Evolutionary conservation across 805 yeast species (phyloP).

Genomic region (Teunomyces kruisii): DNA sequence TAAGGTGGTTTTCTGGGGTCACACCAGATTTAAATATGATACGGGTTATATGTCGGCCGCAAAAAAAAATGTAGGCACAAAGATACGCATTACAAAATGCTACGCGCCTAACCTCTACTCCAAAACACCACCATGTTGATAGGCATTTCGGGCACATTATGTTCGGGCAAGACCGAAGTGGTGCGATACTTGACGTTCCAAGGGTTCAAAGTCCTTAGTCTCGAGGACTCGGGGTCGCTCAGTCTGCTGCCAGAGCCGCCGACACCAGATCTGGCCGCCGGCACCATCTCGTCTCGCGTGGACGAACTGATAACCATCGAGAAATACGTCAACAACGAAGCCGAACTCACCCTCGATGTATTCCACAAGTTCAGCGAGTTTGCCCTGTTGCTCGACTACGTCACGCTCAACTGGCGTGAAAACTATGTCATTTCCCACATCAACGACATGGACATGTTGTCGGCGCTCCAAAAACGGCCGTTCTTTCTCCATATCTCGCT

Average conservation of each 20-base stretch:
- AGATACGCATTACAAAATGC: background rate
- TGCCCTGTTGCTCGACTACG: slow-evolving; percentile 53
- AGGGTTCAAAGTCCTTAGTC: slow-evolving; percentile 46
- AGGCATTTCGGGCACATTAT: slow-evolving; percentile 69
- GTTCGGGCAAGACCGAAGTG: slow-evolving; percentile 67
- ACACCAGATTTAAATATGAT: too few relatives aligned
- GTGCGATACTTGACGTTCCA: slow-evolving; percentile 54
- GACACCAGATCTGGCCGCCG: background rate
- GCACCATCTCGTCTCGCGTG: background rate
- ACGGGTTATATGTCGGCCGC: too few relatives aligned
- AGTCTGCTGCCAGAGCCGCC: slow-evolving; percentile 1
- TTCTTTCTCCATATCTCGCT: slow-evolving; percentile 78
- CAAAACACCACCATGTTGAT: slow-evolving; percentile 51
- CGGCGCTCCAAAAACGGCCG: slow-evolving; percentile 63
- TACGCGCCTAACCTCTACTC: background rate
- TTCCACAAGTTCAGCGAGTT: slow-evolving; percentile 34
- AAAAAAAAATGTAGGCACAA: background rate
- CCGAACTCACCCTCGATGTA: background rate
- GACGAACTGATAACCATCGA: background rate
- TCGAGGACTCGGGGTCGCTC: background rate
- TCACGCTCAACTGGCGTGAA: slow-evolving; percentile 64
- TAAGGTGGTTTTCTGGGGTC: background rate
- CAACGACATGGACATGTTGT: slow-evolving; percentile 40
- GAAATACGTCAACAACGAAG: background rate
- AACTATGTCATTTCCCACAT: slow-evolving; percentile 61